Evolutionary conservation across 2,329 filamentous ascomycete species (phyloP).

Genomic region (Eutypa lata): DNA sequence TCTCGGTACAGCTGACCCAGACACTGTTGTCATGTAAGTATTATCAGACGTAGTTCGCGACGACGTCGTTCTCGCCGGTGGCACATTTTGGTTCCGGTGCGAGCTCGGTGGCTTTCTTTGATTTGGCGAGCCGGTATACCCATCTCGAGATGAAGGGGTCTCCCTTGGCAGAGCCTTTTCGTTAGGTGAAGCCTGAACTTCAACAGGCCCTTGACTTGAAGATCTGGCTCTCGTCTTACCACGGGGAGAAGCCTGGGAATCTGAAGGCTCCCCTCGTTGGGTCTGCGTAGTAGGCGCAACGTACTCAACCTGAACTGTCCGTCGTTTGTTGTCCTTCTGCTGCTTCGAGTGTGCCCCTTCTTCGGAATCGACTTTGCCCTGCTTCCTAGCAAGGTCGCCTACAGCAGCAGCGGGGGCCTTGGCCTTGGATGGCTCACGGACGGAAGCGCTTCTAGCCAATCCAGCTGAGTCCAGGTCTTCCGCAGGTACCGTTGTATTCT

Average conservation of each 20-base stretch:
- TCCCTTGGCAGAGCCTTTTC: slow-evolving; percentile 62
- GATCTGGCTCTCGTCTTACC: slow-evolving; percentile 49
- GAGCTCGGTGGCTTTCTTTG: slow-evolving; percentile 44
- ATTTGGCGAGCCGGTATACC: slow-evolving; percentile 32
- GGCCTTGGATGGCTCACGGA: slow-evolving; percentile 78
- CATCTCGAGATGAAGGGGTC: slow-evolving; percentile 45
- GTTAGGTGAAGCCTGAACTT: slow-evolving; percentile 35
- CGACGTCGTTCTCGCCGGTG: slow-evolving; percentile 44
- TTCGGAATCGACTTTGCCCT: slow-evolving; percentile 69
- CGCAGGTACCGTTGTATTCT: slow-evolving; percentile 67
- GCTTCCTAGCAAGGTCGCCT: slow-evolving; percentile 68
- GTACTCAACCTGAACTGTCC: slow-evolving; percentile 97
- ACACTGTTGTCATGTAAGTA: slow-evolving; percentile 46
- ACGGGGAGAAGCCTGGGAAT: slow-evolving; percentile 25
- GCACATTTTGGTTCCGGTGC: slow-evolving; percentile 45
- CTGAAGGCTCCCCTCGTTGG: slow-evolving; percentile 56
- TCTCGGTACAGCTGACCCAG: slow-evolving; percentile 46
- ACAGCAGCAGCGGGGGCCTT: slow-evolving; percentile 50
- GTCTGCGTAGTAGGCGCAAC: slow-evolving; percentile 88
- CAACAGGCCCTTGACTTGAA: slow-evolving; percentile 51
- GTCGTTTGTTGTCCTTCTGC: slow-evolving; percentile 83
- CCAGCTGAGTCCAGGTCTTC: slow-evolving; percentile 57
- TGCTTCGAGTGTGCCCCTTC: slow-evolving; percentile 55
- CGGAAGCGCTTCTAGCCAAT: slow-evolving; percentile 84
- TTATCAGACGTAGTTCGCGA: slow-evolving; percentile 54